Evolutionary conservation across 257 asterid species (phyloP).

Genomic region (Solanum chilense): DNA sequence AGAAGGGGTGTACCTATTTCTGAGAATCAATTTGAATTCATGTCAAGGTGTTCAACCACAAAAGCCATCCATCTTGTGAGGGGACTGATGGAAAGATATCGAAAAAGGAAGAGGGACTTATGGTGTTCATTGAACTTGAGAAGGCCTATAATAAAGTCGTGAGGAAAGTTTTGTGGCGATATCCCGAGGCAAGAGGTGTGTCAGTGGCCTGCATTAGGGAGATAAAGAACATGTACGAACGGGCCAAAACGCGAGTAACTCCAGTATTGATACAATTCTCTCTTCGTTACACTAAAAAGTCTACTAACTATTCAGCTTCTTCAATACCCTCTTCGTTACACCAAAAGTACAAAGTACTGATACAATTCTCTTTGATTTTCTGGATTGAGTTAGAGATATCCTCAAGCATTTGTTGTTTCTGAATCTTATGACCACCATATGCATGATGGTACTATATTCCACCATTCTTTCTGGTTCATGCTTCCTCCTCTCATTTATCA

Average conservation of each 20-base stretch:
- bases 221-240: not conserved
- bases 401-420: too few relatives aligned
- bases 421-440: not conserved
- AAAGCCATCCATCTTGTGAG: not conserved
- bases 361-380: not conserved
- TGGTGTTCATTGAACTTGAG: not conserved
- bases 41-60: too few relatives aligned
- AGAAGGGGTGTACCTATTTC: not conserved
- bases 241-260: not conserved
- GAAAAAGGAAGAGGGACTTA: not conserved
- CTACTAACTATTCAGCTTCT: not conserved
- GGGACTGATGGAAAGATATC: not conserved
- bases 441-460: not conserved
- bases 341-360: not conserved
- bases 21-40: too few relatives aligned
- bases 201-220: not conserved
- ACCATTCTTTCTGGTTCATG: not conserved
- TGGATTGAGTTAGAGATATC: not conserved
- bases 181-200: not conserved
- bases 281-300: too few relatives aligned
- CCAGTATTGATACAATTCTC: too few relatives aligned
- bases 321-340: not conserved
- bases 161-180: not conserved
- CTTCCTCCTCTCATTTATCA: not conserved
- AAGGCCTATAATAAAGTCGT: not conserved